phyloP scores from a whole-genome alignment of 2,329 filamentous ascomycete species.

The Rhynchosporium agropyri region DNA sequence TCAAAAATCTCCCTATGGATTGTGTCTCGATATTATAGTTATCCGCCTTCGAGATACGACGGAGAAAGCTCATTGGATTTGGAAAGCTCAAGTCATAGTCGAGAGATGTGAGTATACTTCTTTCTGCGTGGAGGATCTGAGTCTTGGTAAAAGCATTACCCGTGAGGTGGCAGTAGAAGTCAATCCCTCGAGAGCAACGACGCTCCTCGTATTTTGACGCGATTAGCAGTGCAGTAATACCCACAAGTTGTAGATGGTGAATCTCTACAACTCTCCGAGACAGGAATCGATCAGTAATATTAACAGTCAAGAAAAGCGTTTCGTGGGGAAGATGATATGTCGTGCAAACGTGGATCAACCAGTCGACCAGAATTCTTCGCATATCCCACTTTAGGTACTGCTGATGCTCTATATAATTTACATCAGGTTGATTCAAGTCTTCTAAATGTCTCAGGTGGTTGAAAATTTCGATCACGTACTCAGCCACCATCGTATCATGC shows the following conservation, averaged over 20 bases:
- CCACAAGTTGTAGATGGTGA: constrained; percentile 92
- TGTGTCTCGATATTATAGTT: constrained; percentile 98
- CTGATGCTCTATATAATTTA: constrained; percentile 93
- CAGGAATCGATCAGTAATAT: constrained; percentile 97
- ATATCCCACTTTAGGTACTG: constrained; percentile 98
- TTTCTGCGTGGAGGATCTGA: constrained; percentile 78
- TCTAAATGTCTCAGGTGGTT: constrained; percentile 91
- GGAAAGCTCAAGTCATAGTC: constrained; percentile 98
- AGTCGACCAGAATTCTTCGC: constrained; percentile 94
- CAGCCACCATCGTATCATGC: constrained; percentile 97
- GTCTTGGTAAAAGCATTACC: constrained; percentile 71
- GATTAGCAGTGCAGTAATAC: constrained; percentile 98
- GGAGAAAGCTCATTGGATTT: constrained; percentile 99
- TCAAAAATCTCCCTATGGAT: constrained; percentile 94
- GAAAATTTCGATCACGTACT: constrained; percentile 95
- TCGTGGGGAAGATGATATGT: constrained; percentile 94
- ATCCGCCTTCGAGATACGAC: constrained; percentile 97
- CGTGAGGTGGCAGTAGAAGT: constrained; percentile 95
- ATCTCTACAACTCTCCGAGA: constrained; percentile 94
- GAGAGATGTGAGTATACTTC: constrained; percentile 85
- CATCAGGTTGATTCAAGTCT: constrained; percentile 77
- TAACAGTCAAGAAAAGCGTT: constrained; percentile 94
- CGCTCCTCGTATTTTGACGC: constrained; percentile 99
- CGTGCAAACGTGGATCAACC: constrained; percentile 97
- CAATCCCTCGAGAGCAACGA: constrained; percentile 90